Conservation (phyloP, 176 grass and related monocot species). For the Rhynchospora tenuis region DNA sequence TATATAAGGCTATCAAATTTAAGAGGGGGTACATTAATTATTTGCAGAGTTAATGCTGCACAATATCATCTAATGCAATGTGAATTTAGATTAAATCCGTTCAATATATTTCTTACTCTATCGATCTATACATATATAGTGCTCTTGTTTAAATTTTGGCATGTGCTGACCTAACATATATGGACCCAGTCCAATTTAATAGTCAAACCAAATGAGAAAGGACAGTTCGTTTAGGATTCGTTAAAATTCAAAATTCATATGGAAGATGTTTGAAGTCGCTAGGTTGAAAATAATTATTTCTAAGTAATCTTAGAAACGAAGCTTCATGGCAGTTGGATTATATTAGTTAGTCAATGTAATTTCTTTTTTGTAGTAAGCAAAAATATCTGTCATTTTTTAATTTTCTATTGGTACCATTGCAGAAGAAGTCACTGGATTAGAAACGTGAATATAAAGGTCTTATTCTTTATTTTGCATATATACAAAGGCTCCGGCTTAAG, state of each 20-base stretch:
- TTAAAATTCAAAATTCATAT: background rate
- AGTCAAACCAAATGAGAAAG: conserved; percentile 2
- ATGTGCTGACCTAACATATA: background rate
- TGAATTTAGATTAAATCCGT: no score
- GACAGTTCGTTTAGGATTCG: background rate
- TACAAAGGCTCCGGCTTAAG: no score
- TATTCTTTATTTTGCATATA: no score
- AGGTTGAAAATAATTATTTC: background rate
- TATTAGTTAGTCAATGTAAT: background rate
- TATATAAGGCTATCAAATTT: no score
- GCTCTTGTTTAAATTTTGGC: background rate
- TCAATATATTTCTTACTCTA: background rate
- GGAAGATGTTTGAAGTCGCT: conserved; percentile 5
- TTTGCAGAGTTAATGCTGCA: no score
- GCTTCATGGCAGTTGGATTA: conserved; percentile 4
- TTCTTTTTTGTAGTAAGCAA: background rate
- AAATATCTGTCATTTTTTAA: background rate
- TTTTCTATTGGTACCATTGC: background rate
- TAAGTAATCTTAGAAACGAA: background rate
- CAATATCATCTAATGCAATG: no score
- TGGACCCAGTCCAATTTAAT: background rate
- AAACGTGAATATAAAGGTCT: background rate
- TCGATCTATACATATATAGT: background rate
- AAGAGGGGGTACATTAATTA: no score
- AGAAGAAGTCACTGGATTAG: background rate